Conservation (phyloP, 2,329 filamentous ascomycete genomes). For the Cryoendolithus antarcticus region DNA sequence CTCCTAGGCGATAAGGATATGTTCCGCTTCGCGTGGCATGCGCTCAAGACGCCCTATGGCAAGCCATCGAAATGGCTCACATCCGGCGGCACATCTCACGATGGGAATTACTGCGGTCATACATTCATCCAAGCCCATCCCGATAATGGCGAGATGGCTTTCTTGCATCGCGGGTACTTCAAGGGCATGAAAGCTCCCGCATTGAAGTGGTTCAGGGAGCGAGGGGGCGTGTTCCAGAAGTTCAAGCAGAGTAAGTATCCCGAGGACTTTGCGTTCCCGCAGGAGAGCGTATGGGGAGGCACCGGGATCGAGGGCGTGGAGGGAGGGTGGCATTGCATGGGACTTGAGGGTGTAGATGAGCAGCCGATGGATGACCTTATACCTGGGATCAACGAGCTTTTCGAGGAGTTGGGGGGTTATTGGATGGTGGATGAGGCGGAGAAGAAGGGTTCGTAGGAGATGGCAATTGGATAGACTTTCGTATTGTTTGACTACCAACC, state of each 20-base stretch:
- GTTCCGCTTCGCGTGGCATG: constrained; percentile 22
- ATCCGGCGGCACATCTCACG: constrained; percentile 12
- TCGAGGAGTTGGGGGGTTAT: constrained; percentile 16
- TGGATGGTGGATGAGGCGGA: constrained; percentile 9
- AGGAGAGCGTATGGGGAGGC: constrained; percentile 7
- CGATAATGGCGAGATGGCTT: constrained; percentile 18
- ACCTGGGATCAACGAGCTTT: constrained; percentile 11
- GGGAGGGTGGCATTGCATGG: constrained; percentile 12
- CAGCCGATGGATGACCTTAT: constrained; percentile 15
- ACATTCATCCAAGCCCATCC: constrained; percentile 24
- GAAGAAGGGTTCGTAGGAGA: too few relatives aligned
- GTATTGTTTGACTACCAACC: too few relatives aligned
- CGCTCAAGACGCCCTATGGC: constrained; percentile 19
- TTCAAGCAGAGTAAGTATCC: constrained; percentile 16
- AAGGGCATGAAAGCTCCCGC: constrained; percentile 16
- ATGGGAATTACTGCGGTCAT: constrained; percentile 21
- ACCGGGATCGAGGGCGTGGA: background rate
- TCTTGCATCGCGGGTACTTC: constrained; percentile 23
- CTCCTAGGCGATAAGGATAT: constrained; percentile 25
- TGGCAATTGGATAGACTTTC: too few relatives aligned
- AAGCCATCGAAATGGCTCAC: constrained; percentile 17
- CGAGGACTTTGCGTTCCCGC: constrained; percentile 8
- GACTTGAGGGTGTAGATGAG: constrained; percentile 12
- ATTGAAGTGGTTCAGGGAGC: constrained; percentile 16
- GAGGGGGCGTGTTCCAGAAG: constrained; percentile 19